Base-by-base conservation (phyloP, 2,329 filamentous ascomycete genomes). In the Capronia epimyces region DNA sequence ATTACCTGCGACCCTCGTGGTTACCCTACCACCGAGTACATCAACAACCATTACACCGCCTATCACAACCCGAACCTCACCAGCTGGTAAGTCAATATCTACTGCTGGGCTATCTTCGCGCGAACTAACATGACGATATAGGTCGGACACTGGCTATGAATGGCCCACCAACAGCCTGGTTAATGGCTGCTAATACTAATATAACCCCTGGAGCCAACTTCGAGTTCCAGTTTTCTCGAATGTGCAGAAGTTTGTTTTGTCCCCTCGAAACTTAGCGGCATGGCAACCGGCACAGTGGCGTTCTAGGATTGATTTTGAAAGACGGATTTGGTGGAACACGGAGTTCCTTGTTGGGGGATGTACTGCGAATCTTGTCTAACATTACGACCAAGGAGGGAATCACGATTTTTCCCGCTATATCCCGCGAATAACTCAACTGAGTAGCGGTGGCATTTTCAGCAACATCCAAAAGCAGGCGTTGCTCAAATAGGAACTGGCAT, bases 1-100 rank as follows among this genome's bases (percentile, higher is more conserved):
- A 62, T 85, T 43, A 85, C 82, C 13, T 87, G 84, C 65, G 84
- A 87, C 67, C 84, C 84, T 2, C 71, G 73, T 0, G 82, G 78
- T 0, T 87, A 82, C 62, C 76, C 78, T 49, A 87, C 84, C 0
- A 87, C 83, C 0, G 63, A 74, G 1, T 87, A 87, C 65, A 87
- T 87, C 63, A 69, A 70, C 43, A 68, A 75, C 1, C 83, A 87
- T 61, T 72, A 74, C 1, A 72, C 76, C 49, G 75, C 80, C 2
- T 87, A 86, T 61, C 68, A 69, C 48, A 84, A 86, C 62, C 70
- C 74, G 22, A 87, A 87, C 61, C 61, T 81, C 53, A 87, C 84
- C 7, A 67, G 68, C 47, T 86, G 82, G 81, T 81, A 74, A 62
- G 74, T 65, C 13, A 46, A 65, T 62, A 12, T 18, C 41, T 13